Evolutionary conservation across 139 green algal species (phyloP), one percentile per base, ranked within the genome.

Genomic region (Micractinium conductrix): DNA sequence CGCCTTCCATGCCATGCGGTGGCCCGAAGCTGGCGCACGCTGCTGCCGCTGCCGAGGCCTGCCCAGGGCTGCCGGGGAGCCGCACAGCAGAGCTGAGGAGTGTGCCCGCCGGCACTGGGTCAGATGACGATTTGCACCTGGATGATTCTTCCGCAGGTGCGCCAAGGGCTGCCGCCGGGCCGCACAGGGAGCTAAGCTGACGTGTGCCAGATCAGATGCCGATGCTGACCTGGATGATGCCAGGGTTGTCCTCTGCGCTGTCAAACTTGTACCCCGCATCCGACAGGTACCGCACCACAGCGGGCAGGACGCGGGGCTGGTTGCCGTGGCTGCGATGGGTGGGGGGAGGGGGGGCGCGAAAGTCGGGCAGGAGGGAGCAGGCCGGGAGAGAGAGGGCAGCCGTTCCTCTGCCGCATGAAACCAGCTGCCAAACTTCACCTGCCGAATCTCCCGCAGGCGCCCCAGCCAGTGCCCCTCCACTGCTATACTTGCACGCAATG

Each of bases 201-300:
- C n/a, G n/a, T n/a, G n/a, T n/a, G n/a, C n/a, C n/a, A n/a, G 12
- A 38, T 82, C 58, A 85, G 35, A 69, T 55, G 33, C 79, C 79
- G 33, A 85, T 78, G n/a, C 45, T n/a, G 16, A 85, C 80, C 17
- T 80, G 53, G 48, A 88, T 60, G 0, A 86, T 48, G 8, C 88
- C 88, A 4, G 88, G 63, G 42, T 91, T 91, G n/a, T 70, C 60
- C 2, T 80, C 65, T 9, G 87, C 53, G 2, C 50, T 42, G 38
- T 84, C 84, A 60, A 89, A 91, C 48, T 72, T 53, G 65, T 84
- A 86, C 17, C 85, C 80, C 12, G 81, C 76, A 40, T 91, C 85
- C 21, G 58, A 79, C 21, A 91, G 58, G 75, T 91, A 91, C 0
- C 79, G 40, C 6, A 91, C 43, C 37, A 91, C 88, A 44, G 88